Base-by-base conservation (phyloP, 1,284 basidiomycete genomes). In the Porodaedalea pini region DNA sequence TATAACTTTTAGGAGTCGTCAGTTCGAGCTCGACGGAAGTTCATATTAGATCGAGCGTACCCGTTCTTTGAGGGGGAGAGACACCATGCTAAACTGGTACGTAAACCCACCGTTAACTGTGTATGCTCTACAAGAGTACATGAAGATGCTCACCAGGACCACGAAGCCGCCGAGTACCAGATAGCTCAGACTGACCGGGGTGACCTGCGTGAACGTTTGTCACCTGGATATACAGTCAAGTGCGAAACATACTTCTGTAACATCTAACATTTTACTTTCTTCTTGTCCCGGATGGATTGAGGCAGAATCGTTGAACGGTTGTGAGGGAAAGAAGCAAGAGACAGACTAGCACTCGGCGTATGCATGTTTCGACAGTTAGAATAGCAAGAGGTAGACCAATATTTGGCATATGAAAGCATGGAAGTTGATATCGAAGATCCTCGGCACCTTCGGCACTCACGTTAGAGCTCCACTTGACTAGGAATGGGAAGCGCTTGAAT, bases 51-150 rank as follows among this genome's bases (percentile, higher is more conserved):
- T 4, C 32, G 13, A 2, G 34, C 54, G 4, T 36, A 84, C 86
- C 71, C 76, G 86, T 71, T 97, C 91, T 69, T 90, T 93, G 59
- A 93, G 82, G 25, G 94, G 76, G 40, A 92, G 78, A 3, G 90
- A 89, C 52, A 92, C 76, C 76, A 90, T 81, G 41, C 88, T 90
- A 68, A 94, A 93, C 86, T 89, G 60, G 19, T 40, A 6, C 47
- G 25, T 34, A 34, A 43, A 27, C n/a, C 13, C 41, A 37, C 23
- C 4, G 29, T 29, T 23, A 44, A 36, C n/a, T 47, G 7, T 29
- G 11, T 8, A 31, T 4, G 31, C 17, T 3, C 17, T 23, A 2
- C 27, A 23, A 13, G 31, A 15, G 25, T 3, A 43, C 0, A 43
- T 15, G 15, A 23, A 40, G 6, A 15, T 8, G 48, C 58, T 48